Evolutionary conservation across 108 stramenopile genomes (phyloP).

Genomic region (Nitzschia putrida): DNA sequence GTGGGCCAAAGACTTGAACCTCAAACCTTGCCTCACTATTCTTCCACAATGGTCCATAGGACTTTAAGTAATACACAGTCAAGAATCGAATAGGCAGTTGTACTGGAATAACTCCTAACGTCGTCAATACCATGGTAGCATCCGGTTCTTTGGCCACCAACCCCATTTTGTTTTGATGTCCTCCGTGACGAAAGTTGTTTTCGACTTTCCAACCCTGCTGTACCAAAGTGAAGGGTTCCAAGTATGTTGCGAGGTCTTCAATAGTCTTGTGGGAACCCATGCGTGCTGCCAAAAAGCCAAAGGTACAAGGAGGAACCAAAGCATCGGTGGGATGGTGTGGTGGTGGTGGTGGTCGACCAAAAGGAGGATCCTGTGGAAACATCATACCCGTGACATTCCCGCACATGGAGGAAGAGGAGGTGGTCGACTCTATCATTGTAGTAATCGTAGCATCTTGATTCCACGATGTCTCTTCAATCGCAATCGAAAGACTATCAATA

Average conservation of each 20-base stretch:
- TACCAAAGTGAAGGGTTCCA: constrained; percentile 34
- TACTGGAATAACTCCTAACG: background rate
- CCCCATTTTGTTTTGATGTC: constrained; percentile 52
- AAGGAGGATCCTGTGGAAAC: too few relatives aligned
- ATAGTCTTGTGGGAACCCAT: constrained; percentile 27
- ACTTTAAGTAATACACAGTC: constrained; percentile 54
- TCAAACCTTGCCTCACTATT: constrained; percentile 39
- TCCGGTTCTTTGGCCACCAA: constrained; percentile 36
- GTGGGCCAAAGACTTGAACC: constrained; percentile 14
- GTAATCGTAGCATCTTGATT: too few relatives aligned
- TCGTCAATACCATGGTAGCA: constrained; percentile 29
- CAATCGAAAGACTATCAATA: too few relatives aligned
- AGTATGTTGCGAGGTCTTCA: constrained; percentile 27
- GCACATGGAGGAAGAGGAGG: too few relatives aligned
- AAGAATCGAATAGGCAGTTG: constrained; percentile 6
- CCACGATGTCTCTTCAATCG: too few relatives aligned
- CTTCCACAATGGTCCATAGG: constrained; percentile 61
- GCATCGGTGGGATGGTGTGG: too few relatives aligned
- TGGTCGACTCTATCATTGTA: too few relatives aligned
- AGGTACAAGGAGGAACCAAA: constrained; percentile 8
- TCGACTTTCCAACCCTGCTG: constrained; percentile 45
- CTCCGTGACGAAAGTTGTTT: constrained; percentile 40
- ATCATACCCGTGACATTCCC: too few relatives aligned
- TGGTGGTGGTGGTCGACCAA: too few relatives aligned
- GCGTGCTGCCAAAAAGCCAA: constrained; percentile 36